A percentile compares a stretch with the other conserved stretches of the same genome.
phyloP scores from a whole-genome alignment of 371 early-diverging fungal species.

The Choanephora cucurbitarum region DNA sequence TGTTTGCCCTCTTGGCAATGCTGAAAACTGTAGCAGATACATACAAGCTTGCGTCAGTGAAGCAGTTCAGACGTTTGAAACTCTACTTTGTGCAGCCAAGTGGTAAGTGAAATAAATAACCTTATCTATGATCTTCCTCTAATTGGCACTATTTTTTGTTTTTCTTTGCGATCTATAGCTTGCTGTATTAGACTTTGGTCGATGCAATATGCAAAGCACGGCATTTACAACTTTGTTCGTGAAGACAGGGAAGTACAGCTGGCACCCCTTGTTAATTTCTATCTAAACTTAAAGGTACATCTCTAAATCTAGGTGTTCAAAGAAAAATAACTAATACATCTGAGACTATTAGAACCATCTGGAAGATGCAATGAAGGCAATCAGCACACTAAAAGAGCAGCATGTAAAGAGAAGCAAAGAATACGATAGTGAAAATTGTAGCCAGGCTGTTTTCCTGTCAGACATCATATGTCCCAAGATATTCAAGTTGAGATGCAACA shows the following conservation, averaged over 20 bases:
- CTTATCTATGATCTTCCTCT: too few species aligned
- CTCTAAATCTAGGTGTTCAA: conserved; percentile 12
- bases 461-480: too few species aligned
- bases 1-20: conserved; percentile 21
- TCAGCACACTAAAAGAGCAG: too few species aligned
- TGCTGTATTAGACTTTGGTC: conserved; percentile 2
- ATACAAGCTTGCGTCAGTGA: conserved; percentile 10
- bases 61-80: conserved; percentile 16
- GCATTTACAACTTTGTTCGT: conserved; percentile 14
- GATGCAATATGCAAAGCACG: conserved; percentile 9
- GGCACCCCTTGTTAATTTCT: conserved; percentile 7
- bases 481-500: too few species aligned
- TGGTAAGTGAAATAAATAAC: not conserved
- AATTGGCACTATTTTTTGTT: too few species aligned
- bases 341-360: conserved; percentile 15
- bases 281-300: conserved; percentile 23
- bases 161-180: not conserved
- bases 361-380: conserved; percentile 13
- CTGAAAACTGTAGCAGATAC: conserved; percentile 14
- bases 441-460: too few species aligned
- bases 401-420: too few species aligned
- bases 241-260: conserved; percentile 13
- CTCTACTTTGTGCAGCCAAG: conserved; percentile 14
- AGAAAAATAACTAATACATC: conserved; percentile 15
- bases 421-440: too few species aligned